phyloP scores from a whole-genome alignment of 2,329 filamentous ascomycete species.

The Basipetospora chlamydospora region DNA sequence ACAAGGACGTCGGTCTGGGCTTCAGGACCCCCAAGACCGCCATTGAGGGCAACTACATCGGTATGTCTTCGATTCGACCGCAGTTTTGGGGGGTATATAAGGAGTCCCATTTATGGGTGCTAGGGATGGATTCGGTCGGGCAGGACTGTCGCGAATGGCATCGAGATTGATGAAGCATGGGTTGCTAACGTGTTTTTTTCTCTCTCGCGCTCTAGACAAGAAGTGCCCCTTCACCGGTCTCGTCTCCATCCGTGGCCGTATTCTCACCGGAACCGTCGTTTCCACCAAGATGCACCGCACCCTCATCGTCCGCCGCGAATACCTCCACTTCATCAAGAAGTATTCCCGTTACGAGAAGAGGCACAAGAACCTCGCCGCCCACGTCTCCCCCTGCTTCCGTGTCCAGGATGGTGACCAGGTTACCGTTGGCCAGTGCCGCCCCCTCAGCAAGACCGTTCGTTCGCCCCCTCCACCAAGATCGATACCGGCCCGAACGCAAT shows the following conservation, averaged over 20 bases:
- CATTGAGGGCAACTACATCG: conserved; percentile 98
- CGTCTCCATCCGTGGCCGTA: conserved; percentile 99
- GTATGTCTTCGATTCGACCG: no score
- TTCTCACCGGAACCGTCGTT: conserved; percentile 96
- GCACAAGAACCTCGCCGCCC: conserved; percentile 99
- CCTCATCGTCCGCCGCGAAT: conserved; percentile 97
- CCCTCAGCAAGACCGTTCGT: conserved; percentile 98
- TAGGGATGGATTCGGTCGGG: neutral
- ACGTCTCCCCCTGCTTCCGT: conserved; percentile 99
- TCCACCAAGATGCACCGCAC: conserved; percentile 99
- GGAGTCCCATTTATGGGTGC: no score
- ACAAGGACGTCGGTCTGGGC: conserved; percentile 98
- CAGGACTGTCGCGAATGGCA: neutral
- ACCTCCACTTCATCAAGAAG: conserved; percentile 99
- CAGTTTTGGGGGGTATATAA: no score
- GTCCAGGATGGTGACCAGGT: conserved; percentile 99
- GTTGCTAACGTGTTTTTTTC: neutral
- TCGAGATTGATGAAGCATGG: no score
- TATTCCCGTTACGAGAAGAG: conserved; percentile 99
- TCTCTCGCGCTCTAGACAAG: conserved; percentile 56
- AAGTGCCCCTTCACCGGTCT: conserved; percentile 99
- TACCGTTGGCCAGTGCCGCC: conserved; percentile 98
- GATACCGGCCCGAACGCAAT: neutral
- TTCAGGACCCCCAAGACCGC: conserved; percentile 98
- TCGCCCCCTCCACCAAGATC: conserved; percentile 6